These are phyloP conservation scores for Alternaria dauci DNA, from an alignment of 2,329 filamentous ascomycete genomes.

Conservation along the genomic window DNA sequence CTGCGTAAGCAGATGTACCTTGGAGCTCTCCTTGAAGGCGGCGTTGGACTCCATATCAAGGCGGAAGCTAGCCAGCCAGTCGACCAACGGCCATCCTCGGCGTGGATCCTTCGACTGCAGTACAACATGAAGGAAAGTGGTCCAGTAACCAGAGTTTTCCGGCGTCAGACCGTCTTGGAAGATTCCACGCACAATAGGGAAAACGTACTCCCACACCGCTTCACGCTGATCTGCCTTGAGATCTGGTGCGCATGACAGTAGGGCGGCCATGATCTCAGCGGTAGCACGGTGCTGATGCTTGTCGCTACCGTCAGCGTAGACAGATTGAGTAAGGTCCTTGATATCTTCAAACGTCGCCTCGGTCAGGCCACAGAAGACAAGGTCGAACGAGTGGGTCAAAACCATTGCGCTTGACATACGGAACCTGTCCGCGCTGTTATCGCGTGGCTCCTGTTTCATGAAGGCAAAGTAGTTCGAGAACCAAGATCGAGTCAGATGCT, in stretches of 20 bases:
- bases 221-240: conserved; percentile 76
- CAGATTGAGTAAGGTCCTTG: conserved; percentile 76
- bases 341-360: conserved; percentile 85
- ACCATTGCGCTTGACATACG: conserved; percentile 87
- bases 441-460: conserved; percentile 94
- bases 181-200: conserved; percentile 84
- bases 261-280: conserved; percentile 86
- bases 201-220: conserved; percentile 85
- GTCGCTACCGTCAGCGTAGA: conserved; percentile 92
- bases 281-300: conserved; percentile 98
- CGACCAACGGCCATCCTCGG: conserved; percentile 83
- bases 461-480: conserved; percentile 88
- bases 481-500: conserved; percentile 83
- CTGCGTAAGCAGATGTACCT: conserved; percentile 90
- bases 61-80: conserved; percentile 82
- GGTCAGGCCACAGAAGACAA: conserved; percentile 83
- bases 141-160: conserved; percentile 95
- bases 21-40: conserved; percentile 98
- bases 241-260: conserved; percentile 83
- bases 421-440: conserved; percentile 82
- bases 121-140: conserved; percentile 88
- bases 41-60: conserved; percentile 95
- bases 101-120: conserved; percentile 90
- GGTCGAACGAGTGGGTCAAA: conserved; percentile 86
- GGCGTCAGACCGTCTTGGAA: conserved; percentile 93